Percentiles rank a stretch among this genome's conserved stretches.
phyloP scores from a whole-genome alignment of 768 basidiomycete species.

The Dendrothele bispora region DNA sequence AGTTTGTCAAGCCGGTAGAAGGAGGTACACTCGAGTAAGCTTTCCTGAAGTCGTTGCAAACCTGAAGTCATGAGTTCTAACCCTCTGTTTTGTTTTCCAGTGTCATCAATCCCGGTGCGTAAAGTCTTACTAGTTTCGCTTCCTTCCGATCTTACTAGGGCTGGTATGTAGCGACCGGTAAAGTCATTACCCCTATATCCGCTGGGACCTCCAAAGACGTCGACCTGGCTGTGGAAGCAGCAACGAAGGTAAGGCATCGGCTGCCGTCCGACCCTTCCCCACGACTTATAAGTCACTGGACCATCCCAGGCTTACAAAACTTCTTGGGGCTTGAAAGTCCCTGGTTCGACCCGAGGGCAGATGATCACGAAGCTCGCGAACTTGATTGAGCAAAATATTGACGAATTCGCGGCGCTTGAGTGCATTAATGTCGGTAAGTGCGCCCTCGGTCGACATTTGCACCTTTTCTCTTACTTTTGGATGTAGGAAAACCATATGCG shows the following conservation, averaged over 20 bases:
- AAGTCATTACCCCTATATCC: conserved; percentile 48
- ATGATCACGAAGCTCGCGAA: conserved; percentile 46
- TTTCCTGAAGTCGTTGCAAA: neutral
- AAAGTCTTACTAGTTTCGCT: neutral
- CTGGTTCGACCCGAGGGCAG: conserved; percentile 32
- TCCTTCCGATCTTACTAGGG: conserved; percentile 6
- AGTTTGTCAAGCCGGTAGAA: conserved; percentile 59
- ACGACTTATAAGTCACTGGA: neutral
- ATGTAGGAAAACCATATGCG: conserved; percentile 20
- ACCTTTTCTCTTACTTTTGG: neutral
- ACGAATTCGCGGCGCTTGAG: conserved; percentile 47
- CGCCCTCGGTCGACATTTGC: neutral
- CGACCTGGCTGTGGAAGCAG: conserved; percentile 62
- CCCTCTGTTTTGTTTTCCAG: conserved; percentile 27
- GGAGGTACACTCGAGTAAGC: conserved; percentile 64
- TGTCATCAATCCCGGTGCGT: conserved; percentile 54
- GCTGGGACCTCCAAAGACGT: conserved; percentile 60
- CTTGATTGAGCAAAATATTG: conserved; percentile 43
- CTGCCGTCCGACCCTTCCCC: too few relatives aligned
- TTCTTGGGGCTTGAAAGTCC: conserved; percentile 41
- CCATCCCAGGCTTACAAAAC: conserved; percentile 20
- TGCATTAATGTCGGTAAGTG: conserved; percentile 38
- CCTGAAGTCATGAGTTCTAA: conserved; percentile 36
- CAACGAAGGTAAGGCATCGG: conserved; percentile 51
- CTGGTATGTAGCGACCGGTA: conserved; percentile 49